phyloP scores from a whole-genome alignment of 495 filamentous ascomycete species.

The Lasiosphaeris hirsuta region DNA sequence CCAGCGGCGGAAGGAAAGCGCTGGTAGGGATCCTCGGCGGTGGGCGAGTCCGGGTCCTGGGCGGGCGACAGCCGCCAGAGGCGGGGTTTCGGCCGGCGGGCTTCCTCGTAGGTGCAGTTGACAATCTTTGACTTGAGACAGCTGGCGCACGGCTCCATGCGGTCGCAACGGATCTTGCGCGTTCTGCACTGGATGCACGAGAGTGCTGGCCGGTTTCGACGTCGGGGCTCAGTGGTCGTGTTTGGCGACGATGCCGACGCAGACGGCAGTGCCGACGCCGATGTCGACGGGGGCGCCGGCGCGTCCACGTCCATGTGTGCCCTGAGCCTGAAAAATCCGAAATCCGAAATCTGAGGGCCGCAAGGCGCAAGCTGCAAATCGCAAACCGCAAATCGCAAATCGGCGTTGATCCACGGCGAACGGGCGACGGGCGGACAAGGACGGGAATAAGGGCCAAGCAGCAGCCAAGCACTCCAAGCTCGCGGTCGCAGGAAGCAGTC shows the following conservation, averaged over 20 bases:
- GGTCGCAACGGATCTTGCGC: constrained; percentile 56
- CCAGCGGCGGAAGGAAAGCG: constrained; percentile 7
- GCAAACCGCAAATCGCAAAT: background rate
- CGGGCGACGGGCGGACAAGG: constrained; percentile 1
- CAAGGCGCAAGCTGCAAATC: too few species aligned
- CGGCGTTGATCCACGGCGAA: background rate
- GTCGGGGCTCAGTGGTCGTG: constrained; percentile 23
- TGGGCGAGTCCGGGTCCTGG: constrained; percentile 15
- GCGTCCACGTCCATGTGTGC: constrained; percentile 20
- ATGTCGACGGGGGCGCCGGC: constrained; percentile 8
- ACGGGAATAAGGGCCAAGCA: constrained; percentile 8
- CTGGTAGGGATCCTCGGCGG: constrained; percentile 10
- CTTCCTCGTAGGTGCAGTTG: constrained; percentile 44
- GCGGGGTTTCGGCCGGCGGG: constrained; percentile 30
- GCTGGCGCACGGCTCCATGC: constrained; percentile 48
- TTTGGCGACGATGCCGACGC: constrained; percentile 9
- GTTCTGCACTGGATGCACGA: constrained; percentile 53
- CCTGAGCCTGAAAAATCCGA: too few species aligned
- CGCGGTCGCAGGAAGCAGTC: too few species aligned
- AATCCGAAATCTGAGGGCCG: too few species aligned
- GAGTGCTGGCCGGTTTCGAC: constrained; percentile 43
- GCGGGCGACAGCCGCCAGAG: constrained; percentile 30
- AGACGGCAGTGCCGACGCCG: constrained; percentile 5
- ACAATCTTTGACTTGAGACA: constrained; percentile 46
- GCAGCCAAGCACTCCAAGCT: too few species aligned